These are phyloP conservation scores for Pezicula carpinea DNA, from an alignment of 2,329 filamentous ascomycete species.

Conservation along the genomic window DNA sequence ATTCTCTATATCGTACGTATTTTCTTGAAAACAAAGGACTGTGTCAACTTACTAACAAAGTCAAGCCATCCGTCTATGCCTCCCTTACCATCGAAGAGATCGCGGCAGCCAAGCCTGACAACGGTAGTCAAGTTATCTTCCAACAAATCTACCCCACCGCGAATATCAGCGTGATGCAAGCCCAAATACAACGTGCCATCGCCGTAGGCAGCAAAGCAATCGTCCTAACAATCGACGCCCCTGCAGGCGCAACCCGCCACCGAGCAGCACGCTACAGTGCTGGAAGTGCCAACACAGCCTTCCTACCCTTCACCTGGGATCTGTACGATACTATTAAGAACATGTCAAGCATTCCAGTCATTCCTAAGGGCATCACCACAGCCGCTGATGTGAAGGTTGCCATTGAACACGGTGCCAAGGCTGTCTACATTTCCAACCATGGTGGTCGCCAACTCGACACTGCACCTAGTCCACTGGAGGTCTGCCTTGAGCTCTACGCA, in stretches of 20 bases:
- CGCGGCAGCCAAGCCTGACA: not conserved
- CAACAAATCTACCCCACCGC: not conserved
- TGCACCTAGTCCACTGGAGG: constrained; percentile 47
- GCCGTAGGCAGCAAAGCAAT: constrained; percentile 2
- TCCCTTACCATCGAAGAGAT: not conserved
- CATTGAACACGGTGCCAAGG: constrained; percentile 48
- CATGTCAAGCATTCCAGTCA: constrained; percentile 35
- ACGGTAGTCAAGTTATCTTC: not conserved
- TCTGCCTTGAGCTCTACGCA: constrained; percentile 54
- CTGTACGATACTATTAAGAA: not conserved
- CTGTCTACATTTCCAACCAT: constrained; percentile 63
- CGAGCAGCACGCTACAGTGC: not conserved
- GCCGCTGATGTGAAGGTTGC: constrained; percentile 55
- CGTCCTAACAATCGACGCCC: constrained; percentile 7
- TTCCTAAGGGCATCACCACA: constrained; percentile 65
- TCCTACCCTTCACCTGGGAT: not conserved
- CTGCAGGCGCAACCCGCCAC: constrained; percentile 2
- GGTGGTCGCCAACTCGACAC: constrained; percentile 47
- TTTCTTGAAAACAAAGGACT: not conserved
- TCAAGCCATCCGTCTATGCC: not conserved
- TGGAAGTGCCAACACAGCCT: not conserved
- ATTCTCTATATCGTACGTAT: not conserved
- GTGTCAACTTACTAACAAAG: not conserved
- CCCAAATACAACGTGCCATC: constrained; percentile 1
- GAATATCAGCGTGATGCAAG: not conserved